phyloP scores from a whole-genome alignment of 176 grass and related monocot species.

The Oryza rufipogon region DNA sequence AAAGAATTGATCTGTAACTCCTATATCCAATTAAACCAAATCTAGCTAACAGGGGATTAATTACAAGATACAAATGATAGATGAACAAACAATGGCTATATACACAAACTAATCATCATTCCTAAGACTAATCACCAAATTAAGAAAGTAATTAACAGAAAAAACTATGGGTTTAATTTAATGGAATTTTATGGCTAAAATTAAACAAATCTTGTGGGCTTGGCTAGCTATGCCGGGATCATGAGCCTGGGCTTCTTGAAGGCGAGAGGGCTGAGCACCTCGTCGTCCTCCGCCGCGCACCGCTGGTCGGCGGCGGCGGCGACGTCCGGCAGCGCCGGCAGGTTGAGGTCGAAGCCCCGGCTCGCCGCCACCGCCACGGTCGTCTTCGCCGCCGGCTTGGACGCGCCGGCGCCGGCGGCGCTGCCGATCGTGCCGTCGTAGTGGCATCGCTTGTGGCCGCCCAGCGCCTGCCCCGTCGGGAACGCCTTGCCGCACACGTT shows the following conservation, averaged over 20 bases:
- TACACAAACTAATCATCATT: conserved; percentile 27
- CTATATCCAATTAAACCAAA: background rate
- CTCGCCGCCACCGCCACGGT: background rate
- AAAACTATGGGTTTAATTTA: background rate
- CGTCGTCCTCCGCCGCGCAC: conserved; percentile 59
- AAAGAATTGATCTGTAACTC: conserved; percentile 27
- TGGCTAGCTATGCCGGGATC: conserved; percentile 45
- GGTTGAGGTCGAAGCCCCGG: conserved; percentile 71
- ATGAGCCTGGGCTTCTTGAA: conserved; percentile 86
- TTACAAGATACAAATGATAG: background rate
- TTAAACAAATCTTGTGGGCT: background rate
- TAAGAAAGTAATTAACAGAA: conserved; percentile 5
- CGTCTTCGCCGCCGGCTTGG: background rate
- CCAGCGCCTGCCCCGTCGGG: conserved; percentile 81
- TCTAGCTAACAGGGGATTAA: background rate
- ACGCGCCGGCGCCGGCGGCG: conserved; percentile 15
- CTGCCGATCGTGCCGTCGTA: conserved; percentile 76
- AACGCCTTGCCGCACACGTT: conserved; percentile 78
- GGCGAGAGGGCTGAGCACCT: conserved; percentile 78
- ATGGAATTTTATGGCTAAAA: background rate
- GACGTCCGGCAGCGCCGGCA: conserved; percentile 57
- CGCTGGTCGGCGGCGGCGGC: conserved; percentile 22
- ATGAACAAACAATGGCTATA: conserved; percentile 18
- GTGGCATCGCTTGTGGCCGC: conserved; percentile 91
- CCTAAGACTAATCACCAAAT: background rate